phyloP scores from a whole-genome alignment of 768 basidiomycete genomes.

The Leccinum boreale region DNA sequence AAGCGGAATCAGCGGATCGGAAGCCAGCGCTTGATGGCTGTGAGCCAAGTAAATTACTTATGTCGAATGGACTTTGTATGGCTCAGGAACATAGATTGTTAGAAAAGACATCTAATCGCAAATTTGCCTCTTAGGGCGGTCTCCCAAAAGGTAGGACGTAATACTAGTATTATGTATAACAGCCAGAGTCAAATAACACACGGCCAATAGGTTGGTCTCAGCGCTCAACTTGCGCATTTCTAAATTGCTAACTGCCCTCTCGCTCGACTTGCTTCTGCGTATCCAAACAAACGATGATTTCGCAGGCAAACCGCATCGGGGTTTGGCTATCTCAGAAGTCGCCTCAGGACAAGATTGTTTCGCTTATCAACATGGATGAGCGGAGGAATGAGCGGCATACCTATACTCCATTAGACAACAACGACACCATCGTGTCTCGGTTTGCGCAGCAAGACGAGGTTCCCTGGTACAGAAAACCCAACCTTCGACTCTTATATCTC shows the following conservation, averaged over 20 bases:
- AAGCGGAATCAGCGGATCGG: too few relatives aligned
- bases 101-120: too few relatives aligned
- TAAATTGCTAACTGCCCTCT: neutral
- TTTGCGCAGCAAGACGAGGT: neutral
- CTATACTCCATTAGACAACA: neutral
- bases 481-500: neutral
- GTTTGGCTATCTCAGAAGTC: neutral
- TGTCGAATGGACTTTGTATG: too few relatives aligned
- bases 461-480: slow-evolving; percentile 58
- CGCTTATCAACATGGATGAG: neutral
- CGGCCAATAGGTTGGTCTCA: too few relatives aligned
- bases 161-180: too few relatives aligned
- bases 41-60: too few relatives aligned
- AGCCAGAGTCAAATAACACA: neutral
- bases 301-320: neutral
- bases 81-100: too few relatives aligned
- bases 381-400: neutral
- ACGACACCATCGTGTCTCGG: neutral
- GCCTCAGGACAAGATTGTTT: neutral
- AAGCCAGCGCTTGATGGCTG: too few relatives aligned
- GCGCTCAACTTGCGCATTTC: neutral
- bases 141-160: too few relatives aligned
- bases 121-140: too few relatives aligned
- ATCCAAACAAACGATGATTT: neutral
- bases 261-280: neutral